phyloP scores from a whole-genome alignment of 352 stramenopile genomes.

The Aphanomyces astaci region DNA sequence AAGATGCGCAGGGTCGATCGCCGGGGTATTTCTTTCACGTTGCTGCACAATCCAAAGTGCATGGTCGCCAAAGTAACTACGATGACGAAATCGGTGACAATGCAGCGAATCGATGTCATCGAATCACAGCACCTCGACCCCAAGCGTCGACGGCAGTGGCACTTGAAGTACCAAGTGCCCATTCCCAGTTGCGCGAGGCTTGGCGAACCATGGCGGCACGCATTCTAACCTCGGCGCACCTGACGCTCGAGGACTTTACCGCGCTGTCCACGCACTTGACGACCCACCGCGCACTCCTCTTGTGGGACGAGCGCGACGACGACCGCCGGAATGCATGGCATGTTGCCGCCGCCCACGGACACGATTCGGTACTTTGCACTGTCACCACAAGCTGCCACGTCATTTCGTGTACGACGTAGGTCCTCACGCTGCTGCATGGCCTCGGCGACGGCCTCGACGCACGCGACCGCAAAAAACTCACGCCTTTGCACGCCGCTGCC shows the following conservation, averaged over 20 bases:
- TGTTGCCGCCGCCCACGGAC: constrained; percentile 11
- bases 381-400: too few species aligned
- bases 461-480: constrained; percentile 13
- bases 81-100: neutral
- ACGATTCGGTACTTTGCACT: constrained; percentile 6
- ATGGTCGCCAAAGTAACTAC: neutral
- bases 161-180: neutral
- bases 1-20: neutral
- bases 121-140: too few species aligned
- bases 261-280: neutral
- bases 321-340: constrained; percentile 18
- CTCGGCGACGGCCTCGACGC: constrained; percentile 2
- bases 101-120: neutral
- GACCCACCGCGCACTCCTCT: constrained; percentile 2
- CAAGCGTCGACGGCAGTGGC: neutral
- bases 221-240: neutral
- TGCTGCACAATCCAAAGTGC: constrained; percentile 17
- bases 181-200: neutral
- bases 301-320: constrained; percentile 23
- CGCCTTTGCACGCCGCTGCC: constrained; percentile 8
- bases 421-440: neutral
- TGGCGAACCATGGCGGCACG: neutral
- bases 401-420: neutral
- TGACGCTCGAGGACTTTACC: neutral
- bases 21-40: constrained; percentile 18